Evolutionary conservation across 768 basidiomycete species (phyloP).

Genomic region (Rhodotorula babjevae): DNA sequence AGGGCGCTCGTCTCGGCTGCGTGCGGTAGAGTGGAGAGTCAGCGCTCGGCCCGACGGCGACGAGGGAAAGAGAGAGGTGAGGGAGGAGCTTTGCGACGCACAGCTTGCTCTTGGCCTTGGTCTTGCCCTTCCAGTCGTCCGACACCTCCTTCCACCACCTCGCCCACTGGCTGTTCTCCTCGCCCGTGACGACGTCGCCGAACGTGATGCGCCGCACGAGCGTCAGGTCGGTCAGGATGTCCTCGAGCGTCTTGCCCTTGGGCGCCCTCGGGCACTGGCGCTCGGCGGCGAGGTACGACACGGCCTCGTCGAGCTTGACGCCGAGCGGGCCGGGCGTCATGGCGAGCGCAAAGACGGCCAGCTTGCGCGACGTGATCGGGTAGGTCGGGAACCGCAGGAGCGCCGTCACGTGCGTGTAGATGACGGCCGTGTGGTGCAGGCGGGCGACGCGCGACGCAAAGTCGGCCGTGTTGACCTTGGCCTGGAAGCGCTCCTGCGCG

Average conservation of each 20-base stretch:
- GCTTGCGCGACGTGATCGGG: slow-evolving; percentile 23
- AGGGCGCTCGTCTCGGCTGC: neutral
- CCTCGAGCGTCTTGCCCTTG: slow-evolving; percentile 12
- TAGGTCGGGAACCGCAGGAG: slow-evolving; percentile 32
- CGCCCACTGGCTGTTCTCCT: slow-evolving; percentile 14
- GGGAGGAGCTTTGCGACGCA: neutral
- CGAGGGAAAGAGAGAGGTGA: too few species aligned
- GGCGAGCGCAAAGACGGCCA: slow-evolving; percentile 21
- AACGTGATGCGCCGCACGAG: slow-evolving; percentile 16
- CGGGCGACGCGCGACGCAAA: slow-evolving; percentile 14
- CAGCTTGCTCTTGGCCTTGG: neutral
- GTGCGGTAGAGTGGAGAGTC: neutral
- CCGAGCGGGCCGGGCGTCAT: slow-evolving; percentile 32
- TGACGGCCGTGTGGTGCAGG: slow-evolving; percentile 13
- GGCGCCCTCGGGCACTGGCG: slow-evolving; percentile 2
- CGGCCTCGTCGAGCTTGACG: neutral
- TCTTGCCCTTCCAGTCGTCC: slow-evolving; percentile 14
- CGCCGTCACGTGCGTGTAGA: slow-evolving; percentile 28
- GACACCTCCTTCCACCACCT: slow-evolving; percentile 17
- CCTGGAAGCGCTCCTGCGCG: slow-evolving; percentile 21
- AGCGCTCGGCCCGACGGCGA: too few species aligned
- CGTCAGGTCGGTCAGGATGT: slow-evolving; percentile 21
- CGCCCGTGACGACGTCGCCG: neutral
- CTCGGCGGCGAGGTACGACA: neutral
- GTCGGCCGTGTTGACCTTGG: slow-evolving; percentile 10